Base-by-base conservation (phyloP, 305 asterid genomes). In the Fraxinus platypoda region DNA sequence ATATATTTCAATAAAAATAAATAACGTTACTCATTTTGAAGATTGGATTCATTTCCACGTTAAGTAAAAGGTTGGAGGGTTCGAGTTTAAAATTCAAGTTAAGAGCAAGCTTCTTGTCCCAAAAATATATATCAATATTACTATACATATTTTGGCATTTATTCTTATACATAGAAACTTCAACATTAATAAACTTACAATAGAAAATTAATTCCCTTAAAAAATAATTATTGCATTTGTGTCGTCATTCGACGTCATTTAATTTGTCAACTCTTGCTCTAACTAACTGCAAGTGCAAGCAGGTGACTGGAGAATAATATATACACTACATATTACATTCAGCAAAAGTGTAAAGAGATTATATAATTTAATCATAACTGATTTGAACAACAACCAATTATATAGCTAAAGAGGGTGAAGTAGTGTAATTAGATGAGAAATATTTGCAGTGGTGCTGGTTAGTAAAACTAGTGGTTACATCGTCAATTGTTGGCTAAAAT, bases 401-500 rank as follows among this genome's bases (percentile, higher is more conserved):
- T 49, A 46, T 46, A 75, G 38, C 12, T 38, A 23, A 2, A 25
- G 68, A 75, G 79, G 79, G n/a, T n/a, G n/a, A n/a, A n/a, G 35
- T 75, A 19, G 38, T 23, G 35, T 23, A 2, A 49, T 19, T 11
- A 21, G 41, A 13, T 21, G 68, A 26, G 66, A 59, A 46, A 76
- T 31, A 49, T 46, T 54, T 31, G 80, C 21, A 76, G 76, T 49
- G 85, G 79, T 34, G 85, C 78, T 78, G 85, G 85, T 77, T 54
- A 54, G 79, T 82, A 59, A 74, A 72, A 35, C 37, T 17, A 81
- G 82, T 83, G 82, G 85, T 83, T 83, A 82, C 54, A 49, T 83
- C 80, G 85, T 78, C 85, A 78, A 83, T 83, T 83, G 78, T 72
- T 57, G 81, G 82, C 81, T 57, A 78, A 78, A 78, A 78, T 83